phyloP scores from a whole-genome alignment of 768 basidiomycete genomes.

The Stropharia rugosoannulata region DNA sequence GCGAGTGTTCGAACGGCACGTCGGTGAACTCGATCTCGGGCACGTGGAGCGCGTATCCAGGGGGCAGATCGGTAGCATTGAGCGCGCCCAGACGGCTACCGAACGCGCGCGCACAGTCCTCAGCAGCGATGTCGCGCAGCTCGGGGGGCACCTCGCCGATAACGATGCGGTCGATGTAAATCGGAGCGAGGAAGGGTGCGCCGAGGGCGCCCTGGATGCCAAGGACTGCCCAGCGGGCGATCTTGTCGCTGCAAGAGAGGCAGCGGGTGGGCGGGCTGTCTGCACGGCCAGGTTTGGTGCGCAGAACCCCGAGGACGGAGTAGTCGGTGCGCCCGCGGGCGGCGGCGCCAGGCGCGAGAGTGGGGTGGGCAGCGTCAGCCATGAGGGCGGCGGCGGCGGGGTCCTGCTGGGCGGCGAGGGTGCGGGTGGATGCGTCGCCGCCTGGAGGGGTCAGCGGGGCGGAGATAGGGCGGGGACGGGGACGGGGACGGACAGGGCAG shows the following conservation, averaged over 20 bases:
- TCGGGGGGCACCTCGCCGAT: conserved; percentile 65
- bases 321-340: conserved; percentile 85
- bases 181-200: conserved; percentile 48
- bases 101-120: conserved; percentile 72
- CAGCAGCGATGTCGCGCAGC: conserved; percentile 37
- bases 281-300: conserved; percentile 92
- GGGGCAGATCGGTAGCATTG: conserved; percentile 44
- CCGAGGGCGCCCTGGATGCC: conserved; percentile 87
- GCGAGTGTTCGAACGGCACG: conserved; percentile 59
- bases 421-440: conserved; percentile 86
- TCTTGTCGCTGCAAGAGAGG: conserved; percentile 96
- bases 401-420: conserved; percentile 75
- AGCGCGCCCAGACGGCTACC: conserved; percentile 46
- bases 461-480: background rate
- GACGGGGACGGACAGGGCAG: conserved; percentile 43
- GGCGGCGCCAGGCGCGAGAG: conserved; percentile 34
- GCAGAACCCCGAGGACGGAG: conserved; percentile 67
- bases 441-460: conserved; percentile 41
- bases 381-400: conserved; percentile 70
- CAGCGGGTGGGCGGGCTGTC: conserved; percentile 81
- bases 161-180: conserved; percentile 67
- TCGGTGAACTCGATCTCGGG: conserved; percentile 61
- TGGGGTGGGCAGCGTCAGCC: conserved; percentile 37
- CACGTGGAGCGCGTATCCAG: conserved; percentile 44
- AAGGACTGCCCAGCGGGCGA: conserved; percentile 81